Evolutionary conservation across 2,329 filamentous ascomycete genomes (phyloP), one percentile per base, ranked within the genome.

Genomic region (Chaetomiaceae sp.): DNA sequence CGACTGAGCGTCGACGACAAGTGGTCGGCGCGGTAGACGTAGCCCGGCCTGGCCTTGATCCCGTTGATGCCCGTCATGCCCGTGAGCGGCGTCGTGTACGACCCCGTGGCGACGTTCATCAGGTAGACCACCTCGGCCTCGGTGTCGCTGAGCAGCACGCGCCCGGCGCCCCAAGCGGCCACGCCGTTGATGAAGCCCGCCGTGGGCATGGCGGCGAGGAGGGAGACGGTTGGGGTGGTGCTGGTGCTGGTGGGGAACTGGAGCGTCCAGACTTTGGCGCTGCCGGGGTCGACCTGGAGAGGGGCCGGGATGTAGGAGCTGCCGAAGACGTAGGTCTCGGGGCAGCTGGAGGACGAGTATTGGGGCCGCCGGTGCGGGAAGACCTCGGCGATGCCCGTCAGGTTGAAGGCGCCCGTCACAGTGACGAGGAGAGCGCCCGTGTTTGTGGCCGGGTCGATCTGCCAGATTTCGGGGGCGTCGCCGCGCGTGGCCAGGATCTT

Each of bases 381-480:
- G 3, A 58, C 43, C 38, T 58, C 41, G 40, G 53, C 51, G 37
- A 61, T 59, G 34, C 57, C 59, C 4, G 50, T 55, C 1, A 59
- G 45, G 34, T 52, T 57, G 42, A 34, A 47, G 37, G 49, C 46
- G 48, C 47, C 51, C 1, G 51, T n/a, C 14, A 57, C 45, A 1
- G 53, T 37, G 18, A 55, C 33, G 3, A 58, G 37, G 5, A 47
- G 37, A 5, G 48, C 27, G 29, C 48, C 52, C 5, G 18, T 18
- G 37, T 34, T 40, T 8, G 51, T 50, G 11, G 38, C 37, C 1
- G 58, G 58, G 49, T 59, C 51, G 38, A 61, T 56, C 29, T 54
- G 37, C 57, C 57, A 61, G 29, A 61, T 52, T 18, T 57, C 55
- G 38, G 58, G 52, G 23, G 47, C 53, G 44, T 61, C 55, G 53